These are phyloP conservation scores for Paralagenidium karlingii DNA, from an alignment of 352 stramenopile species.

Conservation along the genomic window DNA sequence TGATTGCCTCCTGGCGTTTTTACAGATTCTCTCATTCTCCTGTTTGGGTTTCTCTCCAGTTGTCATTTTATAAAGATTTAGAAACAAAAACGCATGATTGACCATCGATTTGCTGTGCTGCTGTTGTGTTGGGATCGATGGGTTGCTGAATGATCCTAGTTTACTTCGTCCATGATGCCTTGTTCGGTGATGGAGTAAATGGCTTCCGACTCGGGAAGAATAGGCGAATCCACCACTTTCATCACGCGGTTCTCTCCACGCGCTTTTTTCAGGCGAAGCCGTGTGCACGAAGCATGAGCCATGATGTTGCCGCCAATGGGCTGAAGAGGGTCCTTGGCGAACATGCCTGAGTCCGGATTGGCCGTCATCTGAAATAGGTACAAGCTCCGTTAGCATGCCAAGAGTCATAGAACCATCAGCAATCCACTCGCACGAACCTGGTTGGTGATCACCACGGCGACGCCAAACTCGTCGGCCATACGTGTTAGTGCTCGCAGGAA, in stretches of 20 bases:
- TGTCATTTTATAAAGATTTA: too few relatives aligned
- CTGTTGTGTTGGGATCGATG: not conserved
- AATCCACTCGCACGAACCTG: conserved; percentile 22
- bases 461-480: conserved; percentile 98
- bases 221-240: conserved; percentile 95
- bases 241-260: conserved; percentile 98
- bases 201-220: conserved; percentile 94
- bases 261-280: conserved; percentile 92
- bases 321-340: conserved; percentile 82
- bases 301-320: conserved; percentile 88
- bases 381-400: not conserved
- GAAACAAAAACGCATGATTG: too few relatives aligned
- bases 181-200: conserved; percentile 96
- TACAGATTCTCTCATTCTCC: too few relatives aligned
- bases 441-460: conserved; percentile 89
- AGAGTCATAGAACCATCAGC: not conserved
- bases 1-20: too few relatives aligned
- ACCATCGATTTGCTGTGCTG: too few relatives aligned
- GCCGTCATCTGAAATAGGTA: conserved; percentile 56
- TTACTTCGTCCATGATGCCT: conserved; percentile 88
- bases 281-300: conserved; percentile 69
- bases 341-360: conserved; percentile 84
- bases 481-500: conserved; percentile 96
- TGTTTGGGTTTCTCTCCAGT: too few relatives aligned
- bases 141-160: conserved; percentile 18